These are phyloP conservation scores for Hymenoscyphus linearis DNA, from an alignment of 2,329 filamentous ascomycete species.

Conservation along the genomic window DNA sequence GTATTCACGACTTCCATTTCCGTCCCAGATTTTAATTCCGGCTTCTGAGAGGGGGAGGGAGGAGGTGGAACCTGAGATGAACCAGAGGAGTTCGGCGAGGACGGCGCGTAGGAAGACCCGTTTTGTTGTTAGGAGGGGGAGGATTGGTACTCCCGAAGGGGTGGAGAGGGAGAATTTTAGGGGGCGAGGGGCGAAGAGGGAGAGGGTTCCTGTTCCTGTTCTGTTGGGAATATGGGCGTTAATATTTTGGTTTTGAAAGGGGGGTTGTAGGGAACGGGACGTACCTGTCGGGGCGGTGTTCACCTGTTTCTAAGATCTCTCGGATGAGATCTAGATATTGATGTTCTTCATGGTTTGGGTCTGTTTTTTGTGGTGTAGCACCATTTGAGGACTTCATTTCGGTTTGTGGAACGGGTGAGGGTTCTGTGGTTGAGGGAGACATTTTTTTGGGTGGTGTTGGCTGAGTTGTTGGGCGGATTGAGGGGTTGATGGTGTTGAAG, in stretches of 20 bases:
- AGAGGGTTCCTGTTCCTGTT: constrained; percentile 88
- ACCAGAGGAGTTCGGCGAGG: constrained; percentile 92
- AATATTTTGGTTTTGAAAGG: not conserved
- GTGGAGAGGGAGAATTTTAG: constrained; percentile 80
- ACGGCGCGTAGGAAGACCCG: constrained; percentile 91
- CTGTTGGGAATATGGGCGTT: constrained; percentile 37
- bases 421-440: not conserved
- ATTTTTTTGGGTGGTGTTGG: not conserved
- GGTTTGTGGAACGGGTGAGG: not conserved
- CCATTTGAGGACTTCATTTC: not conserved
- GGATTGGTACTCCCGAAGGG: constrained; percentile 52
- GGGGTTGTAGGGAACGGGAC: constrained; percentile 4
- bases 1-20: constrained; percentile 86
- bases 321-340: constrained; percentile 90
- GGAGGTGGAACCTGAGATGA: constrained; percentile 79
- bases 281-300: constrained; percentile 82
- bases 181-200: constrained; percentile 80
- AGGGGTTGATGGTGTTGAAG: not conserved
- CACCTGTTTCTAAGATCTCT: constrained; percentile 75
- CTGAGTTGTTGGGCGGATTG: not conserved
- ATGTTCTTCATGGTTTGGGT: constrained; percentile 68
- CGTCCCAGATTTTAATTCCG: constrained; percentile 97
- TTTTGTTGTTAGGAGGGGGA: constrained; percentile 95
- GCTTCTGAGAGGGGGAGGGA: constrained; percentile 69
- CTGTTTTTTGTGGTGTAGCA: not conserved